Conservation (phyloP, 495 filamentous ascomycete species). For the Lepidopterella palustris region DNA sequence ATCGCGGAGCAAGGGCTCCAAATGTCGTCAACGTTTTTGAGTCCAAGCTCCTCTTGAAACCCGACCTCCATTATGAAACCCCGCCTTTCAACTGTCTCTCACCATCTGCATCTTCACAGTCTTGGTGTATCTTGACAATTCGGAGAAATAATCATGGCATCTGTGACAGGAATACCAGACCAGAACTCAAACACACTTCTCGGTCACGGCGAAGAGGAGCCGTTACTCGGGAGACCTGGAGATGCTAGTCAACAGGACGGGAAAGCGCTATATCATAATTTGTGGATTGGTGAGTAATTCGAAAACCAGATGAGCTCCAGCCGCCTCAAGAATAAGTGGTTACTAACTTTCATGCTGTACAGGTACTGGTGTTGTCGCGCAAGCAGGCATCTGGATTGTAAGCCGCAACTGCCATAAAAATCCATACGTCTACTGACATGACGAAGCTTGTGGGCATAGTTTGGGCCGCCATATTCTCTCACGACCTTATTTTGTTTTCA, state of each 20-base stretch:
- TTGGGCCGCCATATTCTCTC: conserved; percentile 65
- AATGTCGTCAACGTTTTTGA: neutral
- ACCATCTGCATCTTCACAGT: neutral
- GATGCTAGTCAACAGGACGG: conserved; percentile 63
- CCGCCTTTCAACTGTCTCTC: neutral
- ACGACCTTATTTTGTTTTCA: conserved; percentile 66
- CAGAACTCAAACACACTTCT: conserved; percentile 28
- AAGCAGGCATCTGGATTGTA: conserved; percentile 61
- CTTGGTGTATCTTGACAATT: neutral
- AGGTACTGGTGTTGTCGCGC: conserved; percentile 67
- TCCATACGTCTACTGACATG: neutral
- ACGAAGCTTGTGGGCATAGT: conserved; percentile 60
- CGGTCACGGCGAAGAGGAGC: conserved; percentile 56
- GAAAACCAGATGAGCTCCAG: neutral
- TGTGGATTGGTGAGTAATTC: conserved; percentile 60
- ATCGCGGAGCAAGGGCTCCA: too few species aligned
- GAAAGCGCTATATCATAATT: conserved; percentile 59
- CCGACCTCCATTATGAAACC: neutral
- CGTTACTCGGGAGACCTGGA: conserved; percentile 66
- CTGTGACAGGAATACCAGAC: conserved; percentile 12
- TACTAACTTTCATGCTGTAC: conserved; percentile 3
- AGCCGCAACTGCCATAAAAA: conserved; percentile 22
- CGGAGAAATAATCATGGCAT: conserved; percentile 9
- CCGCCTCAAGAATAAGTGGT: neutral
- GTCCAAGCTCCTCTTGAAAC: conserved; percentile 1